These are phyloP conservation scores for Debaryomycetaceae sp. DNA, from an alignment of 1,139 yeast species.

Conservation along the genomic window DNA sequence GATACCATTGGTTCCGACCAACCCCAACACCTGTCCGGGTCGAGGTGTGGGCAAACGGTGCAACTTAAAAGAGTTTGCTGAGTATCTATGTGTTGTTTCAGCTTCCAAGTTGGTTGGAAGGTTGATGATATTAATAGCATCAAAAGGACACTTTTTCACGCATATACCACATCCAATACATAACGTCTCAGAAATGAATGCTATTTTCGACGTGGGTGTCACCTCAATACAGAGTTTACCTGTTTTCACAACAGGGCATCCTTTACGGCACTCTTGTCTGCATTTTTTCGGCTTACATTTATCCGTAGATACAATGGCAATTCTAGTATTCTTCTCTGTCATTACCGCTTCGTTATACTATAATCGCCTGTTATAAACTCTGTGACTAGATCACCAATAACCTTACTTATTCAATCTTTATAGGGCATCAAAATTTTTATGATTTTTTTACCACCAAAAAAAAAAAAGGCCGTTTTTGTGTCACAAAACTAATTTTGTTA, in stretches of 20 bases:
- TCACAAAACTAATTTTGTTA: constrained; percentile 6
- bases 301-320: constrained; percentile 91
- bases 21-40: constrained; percentile 97
- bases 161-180: constrained; percentile 99
- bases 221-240: constrained; percentile 98
- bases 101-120: constrained; percentile 90
- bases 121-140: constrained; percentile 92
- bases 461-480: background rate
- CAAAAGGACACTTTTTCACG: constrained; percentile 96
- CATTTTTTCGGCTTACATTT: constrained; percentile 97
- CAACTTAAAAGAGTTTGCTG: constrained; percentile 95
- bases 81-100: constrained; percentile 94
- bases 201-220: constrained; percentile 83
- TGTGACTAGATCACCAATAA: background rate
- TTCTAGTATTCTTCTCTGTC: constrained; percentile 72
- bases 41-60: constrained; percentile 98
- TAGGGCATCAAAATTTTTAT: constrained; percentile 1
- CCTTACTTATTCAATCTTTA: background rate
- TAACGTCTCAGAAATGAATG: constrained; percentile 90
- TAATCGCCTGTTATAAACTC: background rate
- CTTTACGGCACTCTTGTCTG: constrained; percentile 94
- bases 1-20: constrained; percentile 98
- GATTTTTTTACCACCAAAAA: constrained; percentile 1
- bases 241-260: constrained; percentile 97
- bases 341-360: constrained; percentile 10